A percentile compares a stretch with the other conserved stretches of the same genome.
These are phyloP conservation scores for Lecanicillium sp. DNA, from an alignment of 2,329 filamentous ascomycete species.

Conservation along the genomic window DNA sequence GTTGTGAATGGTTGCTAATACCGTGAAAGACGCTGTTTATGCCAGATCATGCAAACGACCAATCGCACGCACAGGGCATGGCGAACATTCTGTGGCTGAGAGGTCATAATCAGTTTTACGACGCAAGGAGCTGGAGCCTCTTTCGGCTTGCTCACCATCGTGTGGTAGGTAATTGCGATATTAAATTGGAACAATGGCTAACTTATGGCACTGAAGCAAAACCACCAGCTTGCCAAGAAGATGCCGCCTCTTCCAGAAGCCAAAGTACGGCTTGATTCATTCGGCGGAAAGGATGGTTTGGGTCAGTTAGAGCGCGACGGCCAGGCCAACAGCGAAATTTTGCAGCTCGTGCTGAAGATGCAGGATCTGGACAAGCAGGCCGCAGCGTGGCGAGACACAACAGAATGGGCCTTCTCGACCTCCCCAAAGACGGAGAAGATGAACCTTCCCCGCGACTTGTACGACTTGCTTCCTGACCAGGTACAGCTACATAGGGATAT, in stretches of 20 bases:
- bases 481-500: constrained; percentile 32
- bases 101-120: constrained; percentile 29
- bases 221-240: constrained; percentile 29
- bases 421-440: constrained; percentile 7
- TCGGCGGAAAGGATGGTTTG: constrained; percentile 24
- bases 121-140: constrained; percentile 32
- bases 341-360: constrained; percentile 27
- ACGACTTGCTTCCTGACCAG: constrained; percentile 18
- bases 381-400: constrained; percentile 24
- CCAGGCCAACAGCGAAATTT: constrained; percentile 6
- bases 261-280: constrained; percentile 23
- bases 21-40: constrained; percentile 27
- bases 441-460: not conserved
- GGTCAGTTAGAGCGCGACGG: constrained; percentile 25
- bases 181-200: not conserved
- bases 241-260: constrained; percentile 24
- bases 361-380: constrained; percentile 25
- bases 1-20: not conserved
- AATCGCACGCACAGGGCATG: constrained; percentile 34
- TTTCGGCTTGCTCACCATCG: constrained; percentile 35
- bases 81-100: constrained; percentile 33
- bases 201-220: constrained; percentile 23
- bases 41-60: constrained; percentile 20
- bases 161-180: constrained; percentile 18
- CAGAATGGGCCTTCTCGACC: constrained; percentile 29